Base-by-base conservation (phyloP, 176 grass and related monocot genomes). In the Hyparrhenia diplandra region DNA sequence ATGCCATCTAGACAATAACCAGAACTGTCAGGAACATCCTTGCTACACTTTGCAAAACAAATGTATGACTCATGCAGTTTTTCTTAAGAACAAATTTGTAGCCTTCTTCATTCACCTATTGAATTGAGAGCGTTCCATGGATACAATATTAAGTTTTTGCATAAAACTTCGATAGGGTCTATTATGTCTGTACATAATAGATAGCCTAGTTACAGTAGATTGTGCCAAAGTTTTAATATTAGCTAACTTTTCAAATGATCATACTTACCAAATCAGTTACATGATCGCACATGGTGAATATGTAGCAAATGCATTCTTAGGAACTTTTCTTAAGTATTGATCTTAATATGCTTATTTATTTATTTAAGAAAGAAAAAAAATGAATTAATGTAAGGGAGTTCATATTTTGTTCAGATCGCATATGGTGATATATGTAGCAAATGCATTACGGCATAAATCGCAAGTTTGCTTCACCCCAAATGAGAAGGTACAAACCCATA, bases 391-490 rank as follows among this genome's bases (percentile, higher is more conserved):
- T 67, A 21, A 49, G 27, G 49, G 35, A 79, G 18, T 42, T 49
- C 51, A 46, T 65, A 6, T 85, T 66, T 73, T 73, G 13, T 63
- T 79, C 49, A 78, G 40, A 54, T 72, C 83, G 36, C 93, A 95
- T 92, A 94, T 98, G 92, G 79, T 98, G 95, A 87, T 98, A 98
- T 82, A 98, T 98, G 82, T 98, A 98, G 65, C 95, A 98, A 86
- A 95, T 76, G 75, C 95, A 98, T 73, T 98, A 92, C n/a, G 95
- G 95, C 95, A 98, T 91, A 66, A 98, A 98, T 85, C 95, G 82
- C 92, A 98, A 88, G 79, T 98, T 98, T 42, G 95, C 95, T 84
- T 98, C 95, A 5, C 95, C 95, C 95, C 95, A 98, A 84, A 98
- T 98, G 87, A 98, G 95, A 89, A 98, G 90, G 85, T 98, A 98